Evolutionary conservation across 108 stramenopile species (phyloP), one percentile per base, ranked within the genome.

Genomic region (Pseudonitzschia delicatissima): DNA sequence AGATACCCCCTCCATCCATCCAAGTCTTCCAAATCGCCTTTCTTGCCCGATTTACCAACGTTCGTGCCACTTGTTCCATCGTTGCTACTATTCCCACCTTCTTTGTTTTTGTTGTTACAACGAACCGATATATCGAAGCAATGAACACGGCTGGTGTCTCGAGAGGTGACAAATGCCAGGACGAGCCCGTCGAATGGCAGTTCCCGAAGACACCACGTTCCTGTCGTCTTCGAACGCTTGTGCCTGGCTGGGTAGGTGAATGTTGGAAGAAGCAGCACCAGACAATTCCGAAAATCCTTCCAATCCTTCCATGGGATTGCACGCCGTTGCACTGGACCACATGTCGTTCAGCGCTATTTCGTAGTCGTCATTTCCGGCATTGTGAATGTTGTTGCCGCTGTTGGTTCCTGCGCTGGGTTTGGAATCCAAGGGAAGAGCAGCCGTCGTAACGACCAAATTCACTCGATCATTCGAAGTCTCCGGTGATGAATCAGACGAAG

Each of bases 1-100:
- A 86, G 82, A 44, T 91, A 87, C 21, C 92, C 92, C 40, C 92
- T 72, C 92, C 92, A 93, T 21, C 92, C 92, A 77, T 93, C 92
- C 66, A 91, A 64, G 35, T 86, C 87, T 72, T 91, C 85, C 32
- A 76, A 37, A 59, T 77, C 67, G 20, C 53, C n/a, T 51, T 51
- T 23, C 21, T 51, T 26, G 9, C n/a, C 21, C 12, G 21, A 6
- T 51, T 25, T 5, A n/a, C 17, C 42, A 44, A 21, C 35, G 18
- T 4, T n/a, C 42, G 13, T n/a, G 42, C 42, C 42, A 6, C 42
- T n/a, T 48, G 67, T 33, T 23, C 33, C 28, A 20, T 33, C 8
- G 18, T 27, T n/a, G 67, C 8, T 6, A 69, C 21, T 34, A 55
- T 49, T 11, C 70, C 36, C 48, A 17, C 48, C 21, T 34, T 33